Evolutionary conservation across 805 yeast species (phyloP), one percentile per base, ranked within the genome.

Genomic region (Candida germanica): DNA sequence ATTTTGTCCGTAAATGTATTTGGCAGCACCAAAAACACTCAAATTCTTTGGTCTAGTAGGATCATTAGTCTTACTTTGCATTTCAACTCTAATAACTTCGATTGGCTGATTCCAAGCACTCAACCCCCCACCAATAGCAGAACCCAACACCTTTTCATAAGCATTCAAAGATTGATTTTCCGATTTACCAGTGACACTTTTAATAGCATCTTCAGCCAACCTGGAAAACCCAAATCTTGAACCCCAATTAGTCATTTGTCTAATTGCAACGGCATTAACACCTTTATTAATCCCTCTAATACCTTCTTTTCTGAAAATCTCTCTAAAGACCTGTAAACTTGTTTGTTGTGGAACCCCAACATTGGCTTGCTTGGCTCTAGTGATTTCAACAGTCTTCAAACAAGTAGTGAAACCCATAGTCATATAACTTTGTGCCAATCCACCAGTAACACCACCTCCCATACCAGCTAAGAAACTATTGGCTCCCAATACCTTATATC

Each of bases 161-260:
- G 94, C 86, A 43, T 70, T 63, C 49, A 93, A 75, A 54, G 79
- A 79, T 39, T 78, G 80, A 33, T 69, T 67, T 10, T 61, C 54
- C 13, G 66, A 62, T 61, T 86, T 84, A 36, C 80, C 80, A 15
- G 80, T 75, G 10, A 72, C 33, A 30, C 67, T 71, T 56, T 86
- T 80, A 53, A 93, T 87, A 3, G 66, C 69, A 50, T 86, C 91
- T 70, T 93, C 98, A 21, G 95, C 94, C 54, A 89, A 74, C 58
- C 98, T 78, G 3, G 95, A 75, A 26, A 93, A 73, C 23, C 98
- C 98, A 54, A 89, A 91, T 58, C 98, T 77, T 13, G 97, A 87
- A 34, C 98, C 98, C 98, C 98, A 93, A 66, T 93, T 93, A 49
- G 98, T 91, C 86, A 87, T 84, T 62, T 93, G 98, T 68, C 98